Conservation (phyloP, 805 yeast species). For the Zygotorulaspora danielsina region DNA sequence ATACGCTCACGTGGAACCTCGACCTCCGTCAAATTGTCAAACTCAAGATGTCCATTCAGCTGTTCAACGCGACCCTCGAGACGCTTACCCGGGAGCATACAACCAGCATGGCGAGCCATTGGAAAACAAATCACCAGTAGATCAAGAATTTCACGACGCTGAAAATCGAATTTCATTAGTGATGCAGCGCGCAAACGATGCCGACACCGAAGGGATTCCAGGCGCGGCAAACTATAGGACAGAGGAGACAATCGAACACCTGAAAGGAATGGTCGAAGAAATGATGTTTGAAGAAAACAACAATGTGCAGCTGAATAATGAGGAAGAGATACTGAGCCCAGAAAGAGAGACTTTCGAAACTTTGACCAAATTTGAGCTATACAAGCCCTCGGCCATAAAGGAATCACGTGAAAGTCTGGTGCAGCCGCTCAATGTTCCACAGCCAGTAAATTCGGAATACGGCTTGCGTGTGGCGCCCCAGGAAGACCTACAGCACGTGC, state of each 20-base stretch:
- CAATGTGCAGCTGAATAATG: conserved; percentile 4
- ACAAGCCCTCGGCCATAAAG: conserved; percentile 27
- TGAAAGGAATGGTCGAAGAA: conserved; percentile 38
- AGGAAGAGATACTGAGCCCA: conserved; percentile 6
- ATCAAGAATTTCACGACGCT: conserved; percentile 1
- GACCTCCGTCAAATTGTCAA: too few relatives aligned
- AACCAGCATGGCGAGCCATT: too few relatives aligned
- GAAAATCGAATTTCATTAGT: background rate
- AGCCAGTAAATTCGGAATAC: too few relatives aligned
- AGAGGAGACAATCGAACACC: conserved; percentile 29
- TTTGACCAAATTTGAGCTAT: conserved; percentile 29
- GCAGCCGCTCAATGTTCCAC: conserved; percentile 2
- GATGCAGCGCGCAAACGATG: background rate
- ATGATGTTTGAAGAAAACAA: conserved; percentile 21
- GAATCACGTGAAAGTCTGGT: background rate
- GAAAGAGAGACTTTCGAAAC: conserved; percentile 27
- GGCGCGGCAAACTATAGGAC: conserved; percentile 7
- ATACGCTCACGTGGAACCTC: too few relatives aligned
- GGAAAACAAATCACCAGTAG: background rate
- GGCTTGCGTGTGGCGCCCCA: too few relatives aligned
- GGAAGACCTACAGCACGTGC: too few relatives aligned
- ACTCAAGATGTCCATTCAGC: too few relatives aligned
- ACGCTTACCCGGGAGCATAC: too few relatives aligned
- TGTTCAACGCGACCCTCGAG: too few relatives aligned
- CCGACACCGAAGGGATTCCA: background rate